Conservation (phyloP, 208 protist species). For the Leishmania braziliensis region DNA sequence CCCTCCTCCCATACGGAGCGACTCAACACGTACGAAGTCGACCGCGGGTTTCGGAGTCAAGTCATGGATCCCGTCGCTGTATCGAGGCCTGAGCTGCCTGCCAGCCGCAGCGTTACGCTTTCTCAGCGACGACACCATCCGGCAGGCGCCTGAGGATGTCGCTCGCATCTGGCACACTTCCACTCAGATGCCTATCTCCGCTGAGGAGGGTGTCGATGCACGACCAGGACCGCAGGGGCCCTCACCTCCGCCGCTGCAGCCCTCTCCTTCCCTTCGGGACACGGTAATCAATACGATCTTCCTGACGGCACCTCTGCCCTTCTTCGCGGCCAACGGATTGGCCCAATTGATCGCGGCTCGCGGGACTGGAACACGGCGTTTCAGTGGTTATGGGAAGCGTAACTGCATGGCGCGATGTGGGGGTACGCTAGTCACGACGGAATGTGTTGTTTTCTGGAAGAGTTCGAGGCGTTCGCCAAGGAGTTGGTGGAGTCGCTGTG, state of each 20-base stretch:
- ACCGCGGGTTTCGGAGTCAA: background rate
- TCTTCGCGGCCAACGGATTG: conserved; percentile 20
- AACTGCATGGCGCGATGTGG: conserved; percentile 19
- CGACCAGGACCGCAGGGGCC: background rate
- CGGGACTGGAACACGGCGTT: conserved; percentile 73
- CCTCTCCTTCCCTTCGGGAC: background rate
- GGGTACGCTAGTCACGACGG: conserved; percentile 5
- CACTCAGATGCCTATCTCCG: background rate
- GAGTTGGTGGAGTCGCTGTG: conserved; percentile 32
- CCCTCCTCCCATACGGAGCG: background rate
- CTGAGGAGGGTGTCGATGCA: background rate
- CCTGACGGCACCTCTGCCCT: conserved; percentile 40
- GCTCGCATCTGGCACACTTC: conserved; percentile 9
- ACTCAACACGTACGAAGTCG: background rate
- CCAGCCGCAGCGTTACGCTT: background rate
- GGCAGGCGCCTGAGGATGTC: conserved; percentile 2
- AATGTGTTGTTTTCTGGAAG: conserved; percentile 33
- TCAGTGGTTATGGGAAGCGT: conserved; percentile 41
- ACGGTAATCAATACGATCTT: conserved; percentile 14
- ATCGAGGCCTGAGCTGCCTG: background rate
- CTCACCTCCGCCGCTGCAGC: background rate
- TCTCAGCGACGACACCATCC: conserved; percentile 1
- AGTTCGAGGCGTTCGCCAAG: conserved; percentile 48
- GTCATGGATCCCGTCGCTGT: background rate
- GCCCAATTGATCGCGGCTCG: conserved; percentile 30